Evolutionary conservation across 202 grass and related monocot genomes (phyloP).

Genomic region (Carex sylvatica): DNA sequence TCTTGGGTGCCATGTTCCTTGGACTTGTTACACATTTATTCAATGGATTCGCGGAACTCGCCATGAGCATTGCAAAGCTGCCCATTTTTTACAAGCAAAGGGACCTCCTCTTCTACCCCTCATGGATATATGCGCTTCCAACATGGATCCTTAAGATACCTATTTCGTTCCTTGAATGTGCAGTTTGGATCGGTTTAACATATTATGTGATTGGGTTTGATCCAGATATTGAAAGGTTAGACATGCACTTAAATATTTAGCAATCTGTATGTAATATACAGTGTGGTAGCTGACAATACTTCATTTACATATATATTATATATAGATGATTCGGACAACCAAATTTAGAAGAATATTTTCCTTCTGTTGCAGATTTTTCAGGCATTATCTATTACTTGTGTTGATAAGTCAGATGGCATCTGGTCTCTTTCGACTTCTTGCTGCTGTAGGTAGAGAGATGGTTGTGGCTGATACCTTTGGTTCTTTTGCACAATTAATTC

Average conservation of each 20-base stretch:
- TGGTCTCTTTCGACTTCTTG: slow-evolving; percentile 82
- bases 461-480: slow-evolving; percentile 94
- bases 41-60: slow-evolving; percentile 84
- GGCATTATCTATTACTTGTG: slow-evolving; percentile 84
- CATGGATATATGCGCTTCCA: slow-evolving; percentile 83
- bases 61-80: slow-evolving; percentile 86
- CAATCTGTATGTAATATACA: not conserved
- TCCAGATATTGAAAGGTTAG: slow-evolving; percentile 70
- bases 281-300: not conserved
- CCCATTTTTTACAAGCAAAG: slow-evolving; percentile 98
- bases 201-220: slow-evolving; percentile 97
- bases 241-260: not conserved
- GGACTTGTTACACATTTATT: slow-evolving; percentile 90
- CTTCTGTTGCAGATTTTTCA: slow-evolving; percentile 59
- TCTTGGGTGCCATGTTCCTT: slow-evolving; percentile 87
- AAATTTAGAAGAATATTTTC: not conserved
- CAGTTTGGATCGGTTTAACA: slow-evolving; percentile 84
- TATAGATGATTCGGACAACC: not conserved
- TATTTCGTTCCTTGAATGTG: slow-evolving; percentile 91
- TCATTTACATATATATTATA: not conserved
- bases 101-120: slow-evolving; percentile 85
- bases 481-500: slow-evolving; percentile 86
- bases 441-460: slow-evolving; percentile 88
- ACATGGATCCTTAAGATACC: slow-evolving; percentile 95
- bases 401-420: slow-evolving; percentile 91